Evolutionary conservation across 495 filamentous ascomycete species (phyloP).

Genomic region (Penicillium robsamsonii): DNA sequence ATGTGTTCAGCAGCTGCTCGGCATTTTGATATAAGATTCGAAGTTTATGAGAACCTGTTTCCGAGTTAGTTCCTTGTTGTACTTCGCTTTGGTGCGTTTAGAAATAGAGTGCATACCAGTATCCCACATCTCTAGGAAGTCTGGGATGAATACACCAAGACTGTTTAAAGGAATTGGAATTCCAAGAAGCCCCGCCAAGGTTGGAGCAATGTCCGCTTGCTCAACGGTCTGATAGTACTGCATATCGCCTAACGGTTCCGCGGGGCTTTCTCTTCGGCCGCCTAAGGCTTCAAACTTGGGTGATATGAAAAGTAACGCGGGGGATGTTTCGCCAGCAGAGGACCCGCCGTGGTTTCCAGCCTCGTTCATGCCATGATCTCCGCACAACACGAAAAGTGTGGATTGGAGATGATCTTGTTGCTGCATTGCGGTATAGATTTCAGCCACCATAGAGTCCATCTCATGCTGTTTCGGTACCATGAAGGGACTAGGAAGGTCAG

Average conservation of each 20-base stretch:
- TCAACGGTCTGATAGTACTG: conserved; percentile 81
- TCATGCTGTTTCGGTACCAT: conserved; percentile 93
- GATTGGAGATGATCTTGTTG: conserved; percentile 64
- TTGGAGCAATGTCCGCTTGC: conserved; percentile 90
- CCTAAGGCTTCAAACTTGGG: conserved; percentile 67
- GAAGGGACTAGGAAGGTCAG: conserved; percentile 58
- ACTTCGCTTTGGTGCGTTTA: background rate
- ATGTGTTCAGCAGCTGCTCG: conserved; percentile 69
- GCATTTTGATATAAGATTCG: conserved; percentile 73
- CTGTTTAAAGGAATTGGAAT: conserved; percentile 92
- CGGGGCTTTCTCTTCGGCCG: conserved; percentile 37
- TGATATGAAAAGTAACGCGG: conserved; percentile 87
- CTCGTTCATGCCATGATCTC: conserved; percentile 99
- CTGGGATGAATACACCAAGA: conserved; percentile 79
- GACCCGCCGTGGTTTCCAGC: conserved; percentile 97
- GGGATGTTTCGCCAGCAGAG: conserved; percentile 86
- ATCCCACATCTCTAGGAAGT: conserved; percentile 74
- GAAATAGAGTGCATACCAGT: conserved; percentile 36
- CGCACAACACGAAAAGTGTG: conserved; percentile 81
- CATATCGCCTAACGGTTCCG: conserved; percentile 52
- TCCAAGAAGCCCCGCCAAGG: conserved; percentile 81
- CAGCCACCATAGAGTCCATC: conserved; percentile 81
- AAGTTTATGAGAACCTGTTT: conserved; percentile 49
- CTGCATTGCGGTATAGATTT: conserved; percentile 75
- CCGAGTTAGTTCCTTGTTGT: background rate